These are phyloP conservation scores for Ustilago curta DNA, from an alignment of 1,284 basidiomycete genomes.

Conservation along the genomic window DNA sequence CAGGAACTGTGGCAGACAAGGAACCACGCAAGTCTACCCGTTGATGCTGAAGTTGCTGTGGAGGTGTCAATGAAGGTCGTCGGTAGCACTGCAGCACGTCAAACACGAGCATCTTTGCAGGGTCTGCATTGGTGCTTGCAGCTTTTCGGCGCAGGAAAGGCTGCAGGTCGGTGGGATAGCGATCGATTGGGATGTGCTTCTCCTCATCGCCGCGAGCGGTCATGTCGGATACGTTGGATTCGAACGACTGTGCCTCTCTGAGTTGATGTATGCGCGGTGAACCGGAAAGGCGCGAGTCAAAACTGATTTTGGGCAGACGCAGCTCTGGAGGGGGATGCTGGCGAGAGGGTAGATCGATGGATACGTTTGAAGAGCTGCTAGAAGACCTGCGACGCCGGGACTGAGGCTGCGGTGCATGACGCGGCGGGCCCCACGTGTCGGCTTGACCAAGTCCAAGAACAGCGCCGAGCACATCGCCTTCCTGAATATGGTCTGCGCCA, in stretches of 20 bases:
- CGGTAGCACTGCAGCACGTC: conserved; percentile 57
- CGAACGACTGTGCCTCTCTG: conserved; percentile 50
- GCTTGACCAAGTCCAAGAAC: conserved; percentile 56
- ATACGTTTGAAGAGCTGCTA: conserved; percentile 22
- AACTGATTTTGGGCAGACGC: conserved; percentile 38
- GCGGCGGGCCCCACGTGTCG: conserved; percentile 29
- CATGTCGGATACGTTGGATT: conserved; percentile 39
- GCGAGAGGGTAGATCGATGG: not conserved
- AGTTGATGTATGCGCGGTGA: conserved; percentile 43
- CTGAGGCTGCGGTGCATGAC: conserved; percentile 6
- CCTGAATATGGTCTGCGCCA: conserved; percentile 36
- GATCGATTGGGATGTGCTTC: conserved; percentile 7
- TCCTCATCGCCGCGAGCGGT: conserved; percentile 35
- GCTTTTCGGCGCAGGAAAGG: conserved; percentile 14
- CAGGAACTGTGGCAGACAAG: conserved; percentile 1
- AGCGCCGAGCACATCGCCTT: conserved; percentile 62
- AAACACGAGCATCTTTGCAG: conserved; percentile 40
- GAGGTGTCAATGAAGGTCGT: conserved; percentile 6
- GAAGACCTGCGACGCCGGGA: conserved; percentile 20
- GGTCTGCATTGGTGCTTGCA: not conserved
- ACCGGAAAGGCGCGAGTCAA: conserved; percentile 22
- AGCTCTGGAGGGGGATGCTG: conserved; percentile 15
- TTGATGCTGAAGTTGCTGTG: not conserved
- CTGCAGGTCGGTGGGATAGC: conserved; percentile 28
- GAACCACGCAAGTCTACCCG: not conserved